A percentile compares a stretch with the other conserved stretches of the same genome.
These are phyloP conservation scores for Begonia fuchsioides DNA, from an alignment of 306 rosid genomes.

Conservation along the genomic window DNA sequence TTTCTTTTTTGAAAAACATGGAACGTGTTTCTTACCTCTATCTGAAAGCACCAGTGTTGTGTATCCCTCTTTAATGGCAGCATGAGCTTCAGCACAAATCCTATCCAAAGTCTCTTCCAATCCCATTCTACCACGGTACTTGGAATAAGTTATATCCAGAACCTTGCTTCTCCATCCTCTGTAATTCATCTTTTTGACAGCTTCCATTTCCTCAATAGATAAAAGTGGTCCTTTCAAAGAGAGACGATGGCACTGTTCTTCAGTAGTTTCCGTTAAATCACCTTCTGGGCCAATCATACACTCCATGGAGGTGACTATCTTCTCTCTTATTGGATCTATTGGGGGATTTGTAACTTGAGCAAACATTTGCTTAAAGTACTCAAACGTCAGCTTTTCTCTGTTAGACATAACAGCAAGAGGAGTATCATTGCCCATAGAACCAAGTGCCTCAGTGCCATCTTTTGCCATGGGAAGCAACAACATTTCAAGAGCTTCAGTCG, in stretches of 20 bases:
- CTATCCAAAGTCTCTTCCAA: conserved; percentile 78
- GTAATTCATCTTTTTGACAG: conserved; percentile 69
- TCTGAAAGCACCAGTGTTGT: conserved; percentile 84
- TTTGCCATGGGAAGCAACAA: conserved; percentile 98
- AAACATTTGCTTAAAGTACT: conserved; percentile 97
- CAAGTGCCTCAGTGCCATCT: conserved; percentile 92
- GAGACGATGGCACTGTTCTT: conserved; percentile 89
- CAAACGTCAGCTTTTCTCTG: conserved; percentile 80
- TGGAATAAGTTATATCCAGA: conserved; percentile 77
- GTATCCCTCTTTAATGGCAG: conserved; percentile 73
- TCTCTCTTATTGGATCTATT: conserved; percentile 91
- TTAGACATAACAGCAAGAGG: conserved; percentile 94
- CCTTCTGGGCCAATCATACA: conserved; percentile 99
- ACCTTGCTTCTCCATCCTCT: conserved; percentile 91
- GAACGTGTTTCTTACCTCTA: conserved; percentile 42
- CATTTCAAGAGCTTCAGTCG: conserved; percentile 85
- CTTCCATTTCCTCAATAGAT: conserved; percentile 65
- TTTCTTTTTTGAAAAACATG: not conserved
- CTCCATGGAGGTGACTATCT: conserved; percentile 89
- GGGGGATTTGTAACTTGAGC: conserved; percentile 99
- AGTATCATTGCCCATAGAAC: conserved; percentile 97
- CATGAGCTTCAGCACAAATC: conserved; percentile 69
- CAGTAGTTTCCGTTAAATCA: conserved; percentile 77
- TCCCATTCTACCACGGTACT: conserved; percentile 57
- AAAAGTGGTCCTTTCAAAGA: conserved; percentile 81